Evolutionary conservation across 2,329 filamentous ascomycete species (phyloP).

Genomic region (Fusarium globosum): DNA sequence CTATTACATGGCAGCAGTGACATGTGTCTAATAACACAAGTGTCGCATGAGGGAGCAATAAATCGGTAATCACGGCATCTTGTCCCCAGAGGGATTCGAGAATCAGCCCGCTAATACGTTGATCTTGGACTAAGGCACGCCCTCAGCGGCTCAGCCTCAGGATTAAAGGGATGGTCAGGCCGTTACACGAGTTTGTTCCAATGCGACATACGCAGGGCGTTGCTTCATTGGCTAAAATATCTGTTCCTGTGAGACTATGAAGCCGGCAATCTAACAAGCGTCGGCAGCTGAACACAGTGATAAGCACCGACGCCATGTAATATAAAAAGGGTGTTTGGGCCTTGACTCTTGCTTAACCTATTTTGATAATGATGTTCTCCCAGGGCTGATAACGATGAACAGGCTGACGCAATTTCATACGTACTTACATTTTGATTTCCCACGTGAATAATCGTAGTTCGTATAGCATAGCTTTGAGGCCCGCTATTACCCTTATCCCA

Average conservation of each 20-base stretch:
- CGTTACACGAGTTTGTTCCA: neutral
- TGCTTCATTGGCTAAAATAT: slow-evolving; percentile 4
- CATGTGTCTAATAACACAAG: neutral
- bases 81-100: neutral
- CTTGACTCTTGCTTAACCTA: neutral
- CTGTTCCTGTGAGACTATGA: neutral
- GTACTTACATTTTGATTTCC: neutral
- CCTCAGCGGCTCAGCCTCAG: neutral
- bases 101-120: neutral
- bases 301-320: neutral
- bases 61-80: slow-evolving; percentile 14
- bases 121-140: neutral
- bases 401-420: neutral
- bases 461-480: neutral
- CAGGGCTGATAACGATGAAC: neutral
- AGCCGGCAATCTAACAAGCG: slow-evolving; percentile 6
- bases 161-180: neutral
- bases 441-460: neutral
- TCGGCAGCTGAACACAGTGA: neutral
- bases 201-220: neutral
- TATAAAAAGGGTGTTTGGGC: neutral
- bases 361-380: neutral
- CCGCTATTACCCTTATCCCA: neutral
- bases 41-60: neutral
- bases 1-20: neutral